Evolutionary conservation across 2,329 filamentous ascomycete species (phyloP), one percentile per base, ranked within the genome.

Genomic region (Aureobasidium lini): DNA sequence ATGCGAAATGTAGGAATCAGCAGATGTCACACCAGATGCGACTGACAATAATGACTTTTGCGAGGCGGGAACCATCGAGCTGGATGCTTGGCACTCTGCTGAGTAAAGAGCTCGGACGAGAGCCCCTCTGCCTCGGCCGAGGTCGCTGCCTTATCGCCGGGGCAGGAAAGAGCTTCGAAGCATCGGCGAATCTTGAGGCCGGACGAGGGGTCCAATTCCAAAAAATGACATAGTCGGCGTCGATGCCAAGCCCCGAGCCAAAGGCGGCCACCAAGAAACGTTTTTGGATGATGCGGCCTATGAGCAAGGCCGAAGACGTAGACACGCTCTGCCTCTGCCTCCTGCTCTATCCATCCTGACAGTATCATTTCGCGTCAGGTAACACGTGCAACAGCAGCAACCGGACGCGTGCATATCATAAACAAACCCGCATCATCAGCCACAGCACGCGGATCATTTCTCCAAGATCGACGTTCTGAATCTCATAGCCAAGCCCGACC

Each of bases 11-110:
- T 13, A 32, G 4, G 23, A n/a, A 46, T 57, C 52, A 57, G 52
- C 52, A 57, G 40, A 57, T 57, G 52, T 57, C 52, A 57, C 52
- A 46, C 52, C 52, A 57, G 52, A 37, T 48, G 29, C 42, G 11
- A 10, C 18, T 36, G 28, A 23, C 23, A 23, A 46, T 46, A 23
- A 46, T 46, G 40, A 57, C 52, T 57, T 57, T 57, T 57, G 52
- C 40, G 10, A 31, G 47, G 23, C 47, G 16, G 32, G 23, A 49
- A 32, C 47, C 37, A 39, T 16, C 23, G 23, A 31, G 34, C 9
- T 42, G 9, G n/a, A 52, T 11, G 47, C 49, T 52, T 52, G 49
- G 49, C 49, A 36, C 5, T 5, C 23, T 52, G 49, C 49, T 52
- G 49, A 52, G 49, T 52, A 52, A 52, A 52, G 46, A 18, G 34